Base-by-base conservation (phyloP, 129 eudicot genomes). In the Flaveria robusta region DNA sequence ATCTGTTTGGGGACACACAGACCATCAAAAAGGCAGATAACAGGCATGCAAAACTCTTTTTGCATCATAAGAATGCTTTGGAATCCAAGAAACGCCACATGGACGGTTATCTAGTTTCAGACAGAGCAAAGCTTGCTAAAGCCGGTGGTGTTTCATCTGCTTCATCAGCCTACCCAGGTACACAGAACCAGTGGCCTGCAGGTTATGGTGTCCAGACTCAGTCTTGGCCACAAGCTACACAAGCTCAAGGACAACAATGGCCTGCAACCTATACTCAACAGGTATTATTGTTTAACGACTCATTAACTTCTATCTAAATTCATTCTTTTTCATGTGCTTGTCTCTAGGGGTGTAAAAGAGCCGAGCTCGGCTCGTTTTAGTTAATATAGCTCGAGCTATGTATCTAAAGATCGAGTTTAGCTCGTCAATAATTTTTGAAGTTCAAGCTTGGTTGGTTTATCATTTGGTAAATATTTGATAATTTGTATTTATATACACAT, bases 201-300 rank as follows among this genome's bases (percentile, higher is more conserved):
- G 93, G 97, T 75, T 94, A 94, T 81, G 93, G 87, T 71, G 85
- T 75, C 9, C 97, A 87, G 75, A 66, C 96, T 83, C 99, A 91
- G 81, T 74, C 90, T 59, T 94, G 97, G 97, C 89, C 99, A 64
- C 97, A 87, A 82, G 91, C 74, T 68, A 62, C 98, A 41, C 98
- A 82, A 74, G 80, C 87, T 78, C 97, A 91, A 79, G 90, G 86
- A 75, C 99, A 89, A 72, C 92, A 85, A 81, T 94, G 92, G 89
- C 87, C 82, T 49, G 82, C 97, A 67, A 87, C 84, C 18, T 94
- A 94, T 80, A 74, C 93, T 8, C 99, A 91, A 69, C 97, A 84
- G 96, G 97, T 91, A 79, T 23, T 6, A 13, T 70, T 80, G 24
- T 42, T 23, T 9, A 4, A 7, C 9, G 10, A 50, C 52, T 16